These are phyloP conservation scores for Mortierella sp. DNA, from an alignment of 371 early-diverging fungal genomes.

Conservation along the genomic window DNA sequence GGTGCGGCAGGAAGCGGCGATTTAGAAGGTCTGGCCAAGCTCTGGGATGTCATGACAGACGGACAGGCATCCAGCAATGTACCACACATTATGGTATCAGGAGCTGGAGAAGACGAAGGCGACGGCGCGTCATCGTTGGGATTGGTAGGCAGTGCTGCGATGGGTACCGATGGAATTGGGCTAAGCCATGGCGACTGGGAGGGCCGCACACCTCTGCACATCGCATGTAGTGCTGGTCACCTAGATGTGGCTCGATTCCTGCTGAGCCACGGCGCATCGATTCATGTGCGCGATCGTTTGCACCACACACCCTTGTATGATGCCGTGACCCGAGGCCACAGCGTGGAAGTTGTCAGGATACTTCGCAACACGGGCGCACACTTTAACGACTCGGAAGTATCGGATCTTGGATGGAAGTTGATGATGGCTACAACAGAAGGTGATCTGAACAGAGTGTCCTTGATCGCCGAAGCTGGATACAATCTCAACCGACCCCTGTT, in stretches of 20 bases:
- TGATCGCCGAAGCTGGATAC: conserved; percentile 52
- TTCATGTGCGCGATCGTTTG: conserved; percentile 90
- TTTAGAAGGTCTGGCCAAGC: conserved; percentile 74
- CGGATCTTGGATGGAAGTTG: conserved; percentile 60
- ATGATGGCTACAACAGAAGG: conserved; percentile 52
- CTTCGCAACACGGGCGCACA: conserved; percentile 90
- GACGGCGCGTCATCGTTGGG: conserved; percentile 10
- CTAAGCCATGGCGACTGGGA: conserved; percentile 89
- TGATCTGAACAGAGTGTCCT: conserved; percentile 24
- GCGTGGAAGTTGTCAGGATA: conserved; percentile 70
- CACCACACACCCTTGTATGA: conserved; percentile 93
- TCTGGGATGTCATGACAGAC: conserved; percentile 62
- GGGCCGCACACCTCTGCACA: conserved; percentile 86
- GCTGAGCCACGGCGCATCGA: conserved; percentile 86
- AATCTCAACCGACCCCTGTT: conserved; percentile 47
- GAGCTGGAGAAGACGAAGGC: too few species aligned
- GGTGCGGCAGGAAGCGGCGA: conserved; percentile 90
- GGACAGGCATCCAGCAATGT: conserved; percentile 20
- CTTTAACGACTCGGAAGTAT: conserved; percentile 81
- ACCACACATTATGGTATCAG: conserved; percentile 17
- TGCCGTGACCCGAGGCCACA: conserved; percentile 71
- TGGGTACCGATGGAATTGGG: conserved; percentile 55
- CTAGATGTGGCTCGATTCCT: conserved; percentile 77
- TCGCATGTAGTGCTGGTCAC: conserved; percentile 87
- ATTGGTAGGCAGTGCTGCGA: conserved; percentile 57